Conservation (phyloP, 2,329 filamentous ascomycete species). For the Botrytis squamosa region DNA sequence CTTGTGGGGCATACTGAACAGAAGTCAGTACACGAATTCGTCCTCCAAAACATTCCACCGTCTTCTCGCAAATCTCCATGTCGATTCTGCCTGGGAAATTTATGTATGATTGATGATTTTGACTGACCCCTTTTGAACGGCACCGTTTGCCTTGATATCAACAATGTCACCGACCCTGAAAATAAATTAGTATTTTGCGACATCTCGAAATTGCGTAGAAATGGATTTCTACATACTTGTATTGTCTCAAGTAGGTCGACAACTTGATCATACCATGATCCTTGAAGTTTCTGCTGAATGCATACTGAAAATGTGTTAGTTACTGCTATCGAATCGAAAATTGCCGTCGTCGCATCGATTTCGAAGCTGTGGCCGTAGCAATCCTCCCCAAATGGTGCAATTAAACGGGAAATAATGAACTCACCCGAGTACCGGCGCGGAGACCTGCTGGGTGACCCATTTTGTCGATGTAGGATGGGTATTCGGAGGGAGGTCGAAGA, state of each 20-base stretch:
- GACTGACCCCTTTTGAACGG: slow-evolving; percentile 93
- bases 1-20: slow-evolving; percentile 85
- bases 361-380: slow-evolving; percentile 8
- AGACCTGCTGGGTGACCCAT: slow-evolving; percentile 76
- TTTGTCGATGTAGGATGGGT: slow-evolving; percentile 38
- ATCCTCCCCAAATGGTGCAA: background rate
- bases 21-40: slow-evolving; percentile 14
- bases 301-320: slow-evolving; percentile 57
- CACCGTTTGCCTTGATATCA: slow-evolving; percentile 98
- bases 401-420: slow-evolving; percentile 40
- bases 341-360: slow-evolving; percentile 20
- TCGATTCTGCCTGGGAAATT: background rate
- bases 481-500: slow-evolving; percentile 26
- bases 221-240: slow-evolving; percentile 61
- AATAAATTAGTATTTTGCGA: slow-evolving; percentile 45
- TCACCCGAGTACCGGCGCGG: slow-evolving; percentile 79
- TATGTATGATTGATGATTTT: slow-evolving; percentile 20
- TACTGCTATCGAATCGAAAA: background rate
- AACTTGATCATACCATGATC: slow-evolving; percentile 92
- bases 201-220: background rate
- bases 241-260: slow-evolving; percentile 91
- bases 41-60: background rate
- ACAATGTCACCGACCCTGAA: slow-evolving; percentile 93
- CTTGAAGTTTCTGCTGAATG: slow-evolving; percentile 81
- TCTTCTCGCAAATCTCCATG: background rate